Percentiles rank a stretch among this genome's conserved stretches.
phyloP scores from a whole-genome alignment of 768 basidiomycete genomes.

The Boletus vinaceobasis region DNA sequence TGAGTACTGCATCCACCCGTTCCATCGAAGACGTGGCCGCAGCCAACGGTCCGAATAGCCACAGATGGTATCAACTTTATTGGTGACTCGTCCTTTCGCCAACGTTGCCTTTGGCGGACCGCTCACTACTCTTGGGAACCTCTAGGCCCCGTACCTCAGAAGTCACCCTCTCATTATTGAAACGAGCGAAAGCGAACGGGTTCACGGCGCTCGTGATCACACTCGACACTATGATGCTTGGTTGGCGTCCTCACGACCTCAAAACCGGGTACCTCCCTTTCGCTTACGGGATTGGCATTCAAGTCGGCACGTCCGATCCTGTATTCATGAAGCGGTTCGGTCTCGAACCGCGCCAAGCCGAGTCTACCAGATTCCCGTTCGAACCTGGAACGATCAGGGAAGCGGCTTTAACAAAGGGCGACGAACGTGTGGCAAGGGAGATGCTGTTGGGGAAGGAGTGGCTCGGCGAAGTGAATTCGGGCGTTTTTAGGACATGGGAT shows the following conservation, averaged over 20 bases:
- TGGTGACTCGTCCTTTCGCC: conserved; percentile 44
- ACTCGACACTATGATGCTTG: conserved; percentile 67
- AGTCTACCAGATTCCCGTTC: conserved; percentile 54
- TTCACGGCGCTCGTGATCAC: conserved; percentile 76
- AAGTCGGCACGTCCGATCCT: conserved; percentile 71
- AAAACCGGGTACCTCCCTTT: conserved; percentile 65
- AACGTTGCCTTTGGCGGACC: background rate
- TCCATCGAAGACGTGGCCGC: conserved; percentile 76
- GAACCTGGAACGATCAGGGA: conserved; percentile 44
- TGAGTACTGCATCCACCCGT: conserved; percentile 72
- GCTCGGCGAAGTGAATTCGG: conserved; percentile 61
- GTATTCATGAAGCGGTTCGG: conserved; percentile 66
- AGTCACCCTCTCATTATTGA: conserved; percentile 60
- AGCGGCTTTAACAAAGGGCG: conserved; percentile 45
- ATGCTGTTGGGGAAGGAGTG: conserved; percentile 56
- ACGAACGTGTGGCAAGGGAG: conserved; percentile 36
- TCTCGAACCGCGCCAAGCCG: conserved; percentile 40
- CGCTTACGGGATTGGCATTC: conserved; percentile 57
- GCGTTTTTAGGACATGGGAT: conserved; percentile 65
- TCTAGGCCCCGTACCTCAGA: conserved; percentile 60
- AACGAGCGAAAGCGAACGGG: conserved; percentile 61
- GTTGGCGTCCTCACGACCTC: conserved; percentile 78
- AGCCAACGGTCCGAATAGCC: conserved; percentile 59
- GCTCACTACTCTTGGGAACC: background rate
- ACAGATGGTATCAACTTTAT: conserved; percentile 81